Base-by-base conservation (phyloP, 2,329 filamentous ascomycete species). In the Fusarium odoratissimum region DNA sequence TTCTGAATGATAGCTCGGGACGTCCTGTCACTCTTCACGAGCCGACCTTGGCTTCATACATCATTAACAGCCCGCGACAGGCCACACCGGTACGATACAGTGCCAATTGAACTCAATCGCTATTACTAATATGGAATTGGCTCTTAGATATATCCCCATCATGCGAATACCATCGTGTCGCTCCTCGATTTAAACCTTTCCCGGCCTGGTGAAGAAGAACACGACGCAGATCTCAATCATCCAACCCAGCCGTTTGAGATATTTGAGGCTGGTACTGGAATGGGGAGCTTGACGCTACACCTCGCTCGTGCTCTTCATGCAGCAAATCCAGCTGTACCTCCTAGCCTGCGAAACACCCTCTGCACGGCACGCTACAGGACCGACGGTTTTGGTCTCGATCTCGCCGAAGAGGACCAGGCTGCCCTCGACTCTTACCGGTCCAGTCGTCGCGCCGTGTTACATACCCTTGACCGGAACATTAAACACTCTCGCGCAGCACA, bases 241-340 rank as follows among this genome's bases (percentile, higher is more conserved):
- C 23, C 33, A 7, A 31, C 52, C 38, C 80, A 84, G 13, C 88
- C 86, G 1, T 80, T 95, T 17, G 92, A 95, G 78, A 93, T 96
- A 48, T 90, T 96, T 58, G 94, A 96, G 81, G 93, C 93, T 51
- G 93, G 94, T 21, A 96, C 93, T 7, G 94, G 93, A n/a, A 93
- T 95, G 85, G 94, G 93, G 64, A 91, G 91, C 38, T 82, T 96
- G 64, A 95, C 93, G 1, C 82, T 96, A 8, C 89, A 95, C 77
- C 85, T 96, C 28, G 91, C 93, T 35, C 88, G 92, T 58, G 92
- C 93, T 6, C 89, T 96, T 49, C 92, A 95, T 78, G 93, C 89
- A 48, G 92, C 90, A 23, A 95, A 95, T 76, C 83, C 88, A 5
- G 81, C 85, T 11, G 57, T 83, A 7, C 82, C 87, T 10, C 86